Base-by-base conservation (phyloP, 805 yeast species). In the Yarrowia keelungensis region DNA sequence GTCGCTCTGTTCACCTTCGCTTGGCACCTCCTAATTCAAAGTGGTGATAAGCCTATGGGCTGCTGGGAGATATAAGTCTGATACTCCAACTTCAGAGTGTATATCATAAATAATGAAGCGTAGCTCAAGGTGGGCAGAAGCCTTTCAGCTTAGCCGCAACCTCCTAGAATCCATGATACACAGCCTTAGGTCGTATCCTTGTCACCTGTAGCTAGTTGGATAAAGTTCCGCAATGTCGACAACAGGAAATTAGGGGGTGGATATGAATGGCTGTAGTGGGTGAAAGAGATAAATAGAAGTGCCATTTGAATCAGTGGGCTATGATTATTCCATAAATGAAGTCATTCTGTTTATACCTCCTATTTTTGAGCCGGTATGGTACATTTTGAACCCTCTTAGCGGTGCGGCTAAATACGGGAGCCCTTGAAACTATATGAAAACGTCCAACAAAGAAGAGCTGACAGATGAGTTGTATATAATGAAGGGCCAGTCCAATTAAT, bases 361-460 rank as follows among this genome's bases (percentile, higher is more conserved):
- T 26, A 5, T 26, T 26, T 26, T 26, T 26, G 32, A 26, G 7
- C 32, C 7, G 4, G 32, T 26, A 26, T 26, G 32, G 32, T 5
- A 3, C 32, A 19, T 19, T 26, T 26, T 26, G 32, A 26, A 26
- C 32, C 32, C 32, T 26, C 16, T 5, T 42, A 5, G 9, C 19
- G 26, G 16, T 47, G 56, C 56, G 56, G 56, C 56, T 35, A 35
- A 50, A 50, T 50, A 36, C 56, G 56, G 11, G 12, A 46, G 19
- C 22, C 10, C 7, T n/a, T 39, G 32, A 15, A 15, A 49, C 38
- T 8, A 3, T 9, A 49, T 32, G 15, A 32, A 4, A 11, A 32
- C 39, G 3, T 15, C 15, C 11, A 35, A 32, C 54, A 49, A 49
- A 49, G 39, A 26, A 11, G 8, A 15, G 39, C 35, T 50, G 54